Percentiles rank a stretch among this genome's conserved stretches.
Conservation (phyloP, 345 rosid genomes). For the Melaleuca quinquenervia region DNA sequence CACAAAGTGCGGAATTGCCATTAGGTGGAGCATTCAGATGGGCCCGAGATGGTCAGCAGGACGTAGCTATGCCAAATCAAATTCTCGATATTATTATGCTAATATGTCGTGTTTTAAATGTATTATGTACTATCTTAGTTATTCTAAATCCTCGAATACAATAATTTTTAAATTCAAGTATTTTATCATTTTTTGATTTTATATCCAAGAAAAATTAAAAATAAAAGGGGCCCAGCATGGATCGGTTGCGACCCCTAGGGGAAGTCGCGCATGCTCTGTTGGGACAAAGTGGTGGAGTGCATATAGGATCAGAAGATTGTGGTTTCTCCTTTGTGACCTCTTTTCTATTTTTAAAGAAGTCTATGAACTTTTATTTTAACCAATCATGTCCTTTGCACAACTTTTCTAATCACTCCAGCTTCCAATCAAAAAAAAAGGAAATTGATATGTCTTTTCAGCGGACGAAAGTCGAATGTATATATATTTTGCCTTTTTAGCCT, state of each 20-base stretch:
- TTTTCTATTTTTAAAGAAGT: not conserved
- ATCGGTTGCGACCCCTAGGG: no score
- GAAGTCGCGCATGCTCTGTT: not conserved
- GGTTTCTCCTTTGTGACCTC: not conserved
- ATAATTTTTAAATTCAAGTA: not conserved
- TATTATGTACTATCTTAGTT: not conserved
- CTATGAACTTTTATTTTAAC: not conserved
- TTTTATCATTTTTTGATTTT: not conserved
- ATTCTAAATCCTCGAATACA: not conserved
- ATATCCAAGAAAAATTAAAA: not conserved
- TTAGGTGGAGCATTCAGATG: not conserved
- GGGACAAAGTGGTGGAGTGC: not conserved
- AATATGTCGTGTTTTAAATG: not conserved
- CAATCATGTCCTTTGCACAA: not conserved
- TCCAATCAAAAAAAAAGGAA: not conserved
- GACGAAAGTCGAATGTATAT: not conserved
- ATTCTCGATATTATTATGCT: not conserved
- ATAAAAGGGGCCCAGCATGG: not conserved
- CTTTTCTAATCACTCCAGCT: not conserved
- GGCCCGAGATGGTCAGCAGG: fast-evolving
- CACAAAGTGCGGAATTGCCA: not conserved
- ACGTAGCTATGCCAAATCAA: not conserved
- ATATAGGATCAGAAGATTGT: not conserved
- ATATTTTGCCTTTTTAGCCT: not conserved
- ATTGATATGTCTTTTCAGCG: not conserved